Percentiles rank a stretch among this genome's conserved stretches.
Conservation (phyloP, 495 filamentous ascomycete species). For the Parathielavia hyrcaniae region DNA sequence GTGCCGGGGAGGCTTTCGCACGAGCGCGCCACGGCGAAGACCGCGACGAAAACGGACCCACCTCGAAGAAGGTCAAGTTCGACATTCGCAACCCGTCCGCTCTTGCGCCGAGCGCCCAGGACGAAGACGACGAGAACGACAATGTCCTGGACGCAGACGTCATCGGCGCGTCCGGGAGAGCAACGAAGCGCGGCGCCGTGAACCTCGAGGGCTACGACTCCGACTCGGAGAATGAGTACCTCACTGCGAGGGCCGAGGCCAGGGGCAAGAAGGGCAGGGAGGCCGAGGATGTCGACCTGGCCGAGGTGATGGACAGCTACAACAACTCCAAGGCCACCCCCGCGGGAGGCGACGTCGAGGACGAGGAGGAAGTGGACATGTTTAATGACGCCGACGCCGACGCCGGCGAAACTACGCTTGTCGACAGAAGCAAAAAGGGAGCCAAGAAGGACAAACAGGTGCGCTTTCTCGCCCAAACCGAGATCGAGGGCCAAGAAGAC, state of each 20-base stretch:
- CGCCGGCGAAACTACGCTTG: constrained; percentile 50
- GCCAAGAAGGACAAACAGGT: constrained; percentile 73
- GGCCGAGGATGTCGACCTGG: constrained; percentile 39
- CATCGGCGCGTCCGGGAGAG: constrained; percentile 71
- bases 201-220: constrained; percentile 96
- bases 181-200: constrained; percentile 81
- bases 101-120: constrained; percentile 65
- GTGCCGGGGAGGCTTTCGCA: constrained; percentile 70
- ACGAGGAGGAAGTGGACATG: constrained; percentile 81
- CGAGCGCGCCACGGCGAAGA: constrained; percentile 60
- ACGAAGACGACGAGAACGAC: constrained; percentile 70
- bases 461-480: constrained; percentile 62
- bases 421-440: constrained; percentile 28
- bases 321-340: constrained; percentile 22
- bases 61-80: constrained; percentile 82
- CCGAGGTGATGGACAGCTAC: constrained; percentile 43
- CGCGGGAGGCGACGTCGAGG: constrained; percentile 41
- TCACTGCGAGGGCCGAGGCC: constrained; percentile 61
- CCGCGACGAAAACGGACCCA: constrained; percentile 35
- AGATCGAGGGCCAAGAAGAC: constrained; percentile 83
- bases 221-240: constrained; percentile 88
- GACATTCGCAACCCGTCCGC: constrained; percentile 91
- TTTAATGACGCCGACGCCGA: constrained; percentile 77
- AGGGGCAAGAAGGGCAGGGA: constrained; percentile 43
- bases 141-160: constrained; percentile 83